Evolutionary conservation across 495 filamentous ascomycete species (phyloP), one percentile per base, ranked within the genome.

Genomic region (Bacidia rubella): DNA sequence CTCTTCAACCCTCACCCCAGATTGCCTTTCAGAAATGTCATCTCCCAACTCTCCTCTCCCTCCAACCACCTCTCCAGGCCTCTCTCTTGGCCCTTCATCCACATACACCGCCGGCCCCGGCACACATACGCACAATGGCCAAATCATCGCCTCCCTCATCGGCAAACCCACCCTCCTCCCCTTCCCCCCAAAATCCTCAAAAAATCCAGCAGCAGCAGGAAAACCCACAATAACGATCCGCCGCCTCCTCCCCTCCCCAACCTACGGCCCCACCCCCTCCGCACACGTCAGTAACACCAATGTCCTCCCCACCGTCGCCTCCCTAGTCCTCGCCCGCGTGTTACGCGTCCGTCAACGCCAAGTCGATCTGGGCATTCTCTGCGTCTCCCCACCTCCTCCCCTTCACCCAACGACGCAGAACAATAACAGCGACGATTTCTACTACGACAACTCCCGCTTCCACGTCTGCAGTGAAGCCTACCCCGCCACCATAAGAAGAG

Each of bases 311-410:
- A 78, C 85, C 29, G 85, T 95, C 11, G 80, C 82, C 59, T 82
- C 80, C 52, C 73, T 78, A 19, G 85, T 96, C 38, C 71, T 96
- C n/a, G 86, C 85, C 51, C 77, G 83, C 26, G 86, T 98, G 19
- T 85, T 83, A 22, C 79, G 92, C 29, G 86, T 95, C 47, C 83
- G 82, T 59, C 82, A 82, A 52, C 75, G 84, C 41, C 86, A 94
- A 67, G 92, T 85, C 4, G 80, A 82, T 21, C 79, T 93, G 23
- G 82, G 78, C 17, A 95, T 98, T 50, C 71, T 50, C 47, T 50
- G 47, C 27, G 47, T 50, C 27, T 35, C 21, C 45, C 45, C 20
- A 29, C 45, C 11, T 9, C 45, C 7, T 12, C 45, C 12, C 45
- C 41, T 5, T 15, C 41, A 17, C 17, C 41, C 45, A 45, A 38